Evolutionary conservation across 306 rosid species (phyloP).

Genomic region (Albizia julibrissin): DNA sequence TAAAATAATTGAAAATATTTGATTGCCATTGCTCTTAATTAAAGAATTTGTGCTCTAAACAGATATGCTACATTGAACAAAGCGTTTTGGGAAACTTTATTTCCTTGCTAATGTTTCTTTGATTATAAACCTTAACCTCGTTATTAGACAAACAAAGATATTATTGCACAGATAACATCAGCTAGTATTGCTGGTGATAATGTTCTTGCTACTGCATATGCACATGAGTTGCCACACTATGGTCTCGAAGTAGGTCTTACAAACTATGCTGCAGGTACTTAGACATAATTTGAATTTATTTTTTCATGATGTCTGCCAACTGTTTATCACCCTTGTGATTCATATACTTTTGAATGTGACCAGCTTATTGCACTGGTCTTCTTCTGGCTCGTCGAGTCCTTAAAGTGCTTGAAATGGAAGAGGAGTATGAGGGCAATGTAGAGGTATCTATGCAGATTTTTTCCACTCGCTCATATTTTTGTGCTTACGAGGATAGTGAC

Average conservation of each 20-base stretch:
- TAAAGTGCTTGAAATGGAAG: constrained; percentile 76
- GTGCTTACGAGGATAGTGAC: background rate
- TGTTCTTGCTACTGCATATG: constrained; percentile 80
- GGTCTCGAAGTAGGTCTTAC: constrained; percentile 89
- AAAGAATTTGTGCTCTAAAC: background rate
- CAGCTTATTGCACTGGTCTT: constrained; percentile 95
- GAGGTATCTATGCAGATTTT: constrained; percentile 49
- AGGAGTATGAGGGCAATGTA: constrained; percentile 82
- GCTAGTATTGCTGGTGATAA: constrained; percentile 89
- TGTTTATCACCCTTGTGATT: background rate
- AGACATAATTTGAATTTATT: too few species aligned
- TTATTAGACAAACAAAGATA: constrained; percentile 73
- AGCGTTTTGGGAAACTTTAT: background rate
- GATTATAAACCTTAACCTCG: constrained; percentile 10
- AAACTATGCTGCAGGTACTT: constrained; percentile 90
- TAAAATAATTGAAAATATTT: background rate
- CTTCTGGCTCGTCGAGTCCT: constrained; percentile 84
- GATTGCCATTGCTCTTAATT: background rate
- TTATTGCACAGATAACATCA: constrained; percentile 69
- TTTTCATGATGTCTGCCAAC: background rate
- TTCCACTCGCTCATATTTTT: too few species aligned
- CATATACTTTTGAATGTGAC: background rate
- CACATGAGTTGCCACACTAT: constrained; percentile 72
- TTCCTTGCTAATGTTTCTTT: background rate
- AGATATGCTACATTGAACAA: background rate